A percentile compares a stretch with the other conserved stretches of the same genome.
These are phyloP conservation scores for Barnettozyma siamensis DNA, from an alignment of 805 yeast genomes.

Conservation along the genomic window DNA sequence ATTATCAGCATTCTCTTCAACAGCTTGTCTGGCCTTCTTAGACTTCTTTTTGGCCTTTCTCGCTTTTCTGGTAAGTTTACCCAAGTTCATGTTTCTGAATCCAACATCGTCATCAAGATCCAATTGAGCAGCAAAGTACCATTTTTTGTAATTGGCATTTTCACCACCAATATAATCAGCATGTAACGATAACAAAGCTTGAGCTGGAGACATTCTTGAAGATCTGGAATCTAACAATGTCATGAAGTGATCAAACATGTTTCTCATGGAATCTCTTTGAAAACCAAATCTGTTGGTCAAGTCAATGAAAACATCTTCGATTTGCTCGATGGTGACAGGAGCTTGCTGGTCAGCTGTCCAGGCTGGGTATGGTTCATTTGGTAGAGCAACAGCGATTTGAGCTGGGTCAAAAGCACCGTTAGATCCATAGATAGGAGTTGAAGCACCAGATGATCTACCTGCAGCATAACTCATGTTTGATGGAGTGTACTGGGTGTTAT, in stretches of 20 bases:
- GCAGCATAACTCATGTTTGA: constrained; percentile 86
- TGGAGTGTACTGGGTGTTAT: constrained; percentile 67
- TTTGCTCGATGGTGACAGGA: constrained; percentile 76
- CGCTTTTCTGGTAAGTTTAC: constrained; percentile 71
- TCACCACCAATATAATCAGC: constrained; percentile 90
- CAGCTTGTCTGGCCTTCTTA: constrained; percentile 67
- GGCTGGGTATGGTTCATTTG: constrained; percentile 96
- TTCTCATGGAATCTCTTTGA: constrained; percentile 91
- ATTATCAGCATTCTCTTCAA: constrained; percentile 59
- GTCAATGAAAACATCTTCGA: constrained; percentile 82
- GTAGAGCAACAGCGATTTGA: constrained; percentile 58
- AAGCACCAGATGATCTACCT: constrained; percentile 84
- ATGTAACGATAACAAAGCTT: constrained; percentile 74
- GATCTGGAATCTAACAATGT: constrained; percentile 76
- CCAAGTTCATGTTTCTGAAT: constrained; percentile 72
- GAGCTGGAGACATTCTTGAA: constrained; percentile 86
- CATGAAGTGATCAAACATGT: constrained; percentile 86
- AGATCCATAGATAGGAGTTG: constrained; percentile 87
- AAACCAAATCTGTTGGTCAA: constrained; percentile 80
- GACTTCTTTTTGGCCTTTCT: constrained; percentile 78
- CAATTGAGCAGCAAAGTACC: constrained; percentile 86
- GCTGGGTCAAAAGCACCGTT: constrained; percentile 52
- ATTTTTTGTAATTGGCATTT: constrained; percentile 75
- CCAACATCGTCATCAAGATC: constrained; percentile 84
- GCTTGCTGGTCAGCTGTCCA: constrained; percentile 97